These are phyloP conservation scores for Penicillium corylophilum DNA, from an alignment of 2,329 filamentous ascomycete genomes.

Conservation along the genomic window DNA sequence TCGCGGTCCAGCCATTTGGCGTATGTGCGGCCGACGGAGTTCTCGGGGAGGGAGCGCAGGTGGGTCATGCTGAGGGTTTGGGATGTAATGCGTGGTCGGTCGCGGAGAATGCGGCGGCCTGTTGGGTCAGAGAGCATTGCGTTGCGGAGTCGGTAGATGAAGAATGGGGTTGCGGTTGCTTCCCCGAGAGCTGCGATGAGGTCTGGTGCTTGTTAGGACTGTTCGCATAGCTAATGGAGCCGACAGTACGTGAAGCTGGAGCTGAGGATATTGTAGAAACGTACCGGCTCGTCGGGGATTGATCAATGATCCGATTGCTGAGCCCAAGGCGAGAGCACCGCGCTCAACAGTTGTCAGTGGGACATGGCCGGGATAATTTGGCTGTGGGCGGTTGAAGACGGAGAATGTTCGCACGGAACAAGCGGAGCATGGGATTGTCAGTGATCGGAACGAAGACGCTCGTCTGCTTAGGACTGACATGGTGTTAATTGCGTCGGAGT, in stretches of 20 bases:
- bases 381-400: slow-evolving; percentile 76
- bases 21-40: slow-evolving; percentile 79
- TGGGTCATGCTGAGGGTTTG: slow-evolving; percentile 64
- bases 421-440: slow-evolving; percentile 9
- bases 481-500: slow-evolving; percentile 10
- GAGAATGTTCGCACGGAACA: slow-evolving; percentile 62
- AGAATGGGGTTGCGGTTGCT: slow-evolving; percentile 90
- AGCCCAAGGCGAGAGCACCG: slow-evolving; percentile 64
- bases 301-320: slow-evolving; percentile 60
- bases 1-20: slow-evolving; percentile 90
- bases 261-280: not conserved
- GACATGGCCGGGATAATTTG: slow-evolving; percentile 90
- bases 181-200: slow-evolving; percentile 94
- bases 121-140: slow-evolving; percentile 84
- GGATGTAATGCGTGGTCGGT: slow-evolving; percentile 84
- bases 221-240: not conserved
- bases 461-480: slow-evolving; percentile 31
- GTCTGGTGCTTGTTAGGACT: slow-evolving; percentile 54
- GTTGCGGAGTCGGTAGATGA: slow-evolving; percentile 85
- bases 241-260: not conserved
- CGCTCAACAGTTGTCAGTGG: slow-evolving; percentile 79
- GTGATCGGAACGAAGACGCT: slow-evolving; percentile 13
- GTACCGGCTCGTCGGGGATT: slow-evolving; percentile 78
- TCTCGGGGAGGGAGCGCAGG: slow-evolving; percentile 69
- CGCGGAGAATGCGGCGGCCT: slow-evolving; percentile 85